Evolutionary conservation across 805 yeast genomes (phyloP).

Genomic region (Sugiyamaella mastotermitis): DNA sequence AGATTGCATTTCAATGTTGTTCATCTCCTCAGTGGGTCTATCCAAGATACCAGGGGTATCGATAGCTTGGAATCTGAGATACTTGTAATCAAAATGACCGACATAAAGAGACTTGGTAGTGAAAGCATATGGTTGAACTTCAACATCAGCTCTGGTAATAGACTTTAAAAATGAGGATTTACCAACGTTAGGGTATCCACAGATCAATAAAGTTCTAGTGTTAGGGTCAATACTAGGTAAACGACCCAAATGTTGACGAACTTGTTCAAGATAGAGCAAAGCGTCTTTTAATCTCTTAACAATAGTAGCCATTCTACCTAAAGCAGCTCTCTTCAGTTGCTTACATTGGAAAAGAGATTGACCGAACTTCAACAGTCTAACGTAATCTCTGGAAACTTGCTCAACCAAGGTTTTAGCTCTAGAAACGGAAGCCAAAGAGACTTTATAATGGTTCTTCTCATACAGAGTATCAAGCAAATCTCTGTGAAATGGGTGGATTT

Average conservation of each 20-base stretch:
- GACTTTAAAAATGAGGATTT: constrained; percentile 90
- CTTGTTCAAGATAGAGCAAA: constrained; percentile 89
- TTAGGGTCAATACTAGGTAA: constrained; percentile 97
- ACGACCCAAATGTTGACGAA: constrained; percentile 98
- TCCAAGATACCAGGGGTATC: constrained; percentile 99
- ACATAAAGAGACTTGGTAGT: constrained; percentile 96
- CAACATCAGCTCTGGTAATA: constrained; percentile 97
- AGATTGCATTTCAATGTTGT: constrained; percentile 98
- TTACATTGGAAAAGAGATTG: constrained; percentile 98
- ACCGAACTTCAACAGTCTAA: constrained; percentile 90
- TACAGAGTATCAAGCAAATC: constrained; percentile 96
- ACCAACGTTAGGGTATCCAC: constrained; percentile 99
- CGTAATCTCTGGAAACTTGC: constrained; percentile 94
- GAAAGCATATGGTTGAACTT: constrained; percentile 98
- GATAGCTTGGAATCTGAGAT: constrained; percentile 95
- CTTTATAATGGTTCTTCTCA: constrained; percentile 97
- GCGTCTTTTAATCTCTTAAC: constrained; percentile 94
- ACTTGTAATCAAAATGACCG: constrained; percentile 98
- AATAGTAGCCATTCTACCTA: constrained; percentile 99
- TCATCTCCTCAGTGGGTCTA: constrained; percentile 99
- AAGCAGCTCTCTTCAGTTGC: constrained; percentile 95
- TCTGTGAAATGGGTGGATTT: constrained; percentile 97
- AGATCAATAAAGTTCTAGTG: constrained; percentile 92
- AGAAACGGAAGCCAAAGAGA: constrained; percentile 89
- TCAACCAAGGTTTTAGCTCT: constrained; percentile 91